Evolutionary conservation across 2,329 filamentous ascomycete species (phyloP), one percentile per base, ranked within the genome.

Genomic region (Ophiostoma sp.): DNA sequence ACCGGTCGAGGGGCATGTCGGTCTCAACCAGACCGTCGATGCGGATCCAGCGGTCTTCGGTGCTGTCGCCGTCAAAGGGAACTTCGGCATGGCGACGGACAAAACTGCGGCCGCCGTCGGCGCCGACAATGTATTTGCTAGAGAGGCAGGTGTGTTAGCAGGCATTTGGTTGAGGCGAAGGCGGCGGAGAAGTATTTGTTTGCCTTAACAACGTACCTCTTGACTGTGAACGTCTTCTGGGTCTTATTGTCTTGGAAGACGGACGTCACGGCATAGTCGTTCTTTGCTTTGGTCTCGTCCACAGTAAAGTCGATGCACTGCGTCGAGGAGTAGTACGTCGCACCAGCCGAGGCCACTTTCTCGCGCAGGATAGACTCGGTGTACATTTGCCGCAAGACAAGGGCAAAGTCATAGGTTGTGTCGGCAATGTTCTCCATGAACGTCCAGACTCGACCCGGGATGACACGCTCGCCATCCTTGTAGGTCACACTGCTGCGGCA

Each of bases 251-350:
- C 93, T 80, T 98, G 80, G 76, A 92, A 85, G 0, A 95, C 95
- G 0, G 98, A 91, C 73, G 97, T 89, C 82, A 95, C 97, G 9
- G 94, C 93, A 84, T 95, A 91, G 78, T 92, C 89, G 85, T 98
- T 98, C 3, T 94, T 95, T 85, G 98, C 95, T 0, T 95, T 94
- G 84, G 91, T 90, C 19, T 25, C 48, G 70, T 84, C 79, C 8
- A 86, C 69, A 1, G 79, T 75, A 36, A 85, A 78, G n/a, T 77
- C 80, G 3, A 79, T 76, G 61, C 85, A 80, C 73, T 82, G 80
- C 9, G 81, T 78, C 2, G 80, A 81, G 22, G 80, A 78, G 55
- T 82, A 79, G 4, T 84, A 78, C 1, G 78, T 74, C 0, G 82
- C 80, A 25, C 82, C 82, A 39, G 83, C 76, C 66, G 75, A 80